phyloP scores from a whole-genome alignment of 2,329 filamentous ascomycete species.

The Colletotrichum magnum region DNA sequence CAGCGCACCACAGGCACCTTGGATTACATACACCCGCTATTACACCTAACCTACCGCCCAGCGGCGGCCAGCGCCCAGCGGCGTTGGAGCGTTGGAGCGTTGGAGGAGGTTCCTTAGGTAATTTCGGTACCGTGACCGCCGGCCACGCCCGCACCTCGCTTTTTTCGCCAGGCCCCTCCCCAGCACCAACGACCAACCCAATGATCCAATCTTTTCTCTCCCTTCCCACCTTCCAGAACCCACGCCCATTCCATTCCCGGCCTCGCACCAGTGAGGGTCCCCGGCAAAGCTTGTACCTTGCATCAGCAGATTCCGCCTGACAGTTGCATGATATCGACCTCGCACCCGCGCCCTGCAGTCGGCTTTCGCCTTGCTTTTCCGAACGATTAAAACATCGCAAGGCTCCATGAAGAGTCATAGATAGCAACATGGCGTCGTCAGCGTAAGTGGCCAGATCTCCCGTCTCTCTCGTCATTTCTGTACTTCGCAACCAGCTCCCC shows the following conservation, averaged over 20 bases:
- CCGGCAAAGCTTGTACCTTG: slow-evolving; percentile 40
- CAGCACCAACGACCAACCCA: not conserved
- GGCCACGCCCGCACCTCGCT: too few relatives aligned
- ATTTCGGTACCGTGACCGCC: too few relatives aligned
- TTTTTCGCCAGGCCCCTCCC: too few relatives aligned
- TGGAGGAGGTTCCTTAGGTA: too few relatives aligned
- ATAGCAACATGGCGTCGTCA: slow-evolving; percentile 46
- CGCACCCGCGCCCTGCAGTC: slow-evolving; percentile 17
- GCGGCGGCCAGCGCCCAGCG: too few relatives aligned
- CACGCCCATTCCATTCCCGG: slow-evolving; percentile 26
- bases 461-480: slow-evolving; percentile 3
- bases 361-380: slow-evolving; percentile 23
- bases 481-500: not conserved
- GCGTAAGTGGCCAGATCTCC: slow-evolving; percentile 44
- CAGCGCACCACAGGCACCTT: not conserved
- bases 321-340: slow-evolving; percentile 36
- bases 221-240: slow-evolving; percentile 10
- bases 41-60: too few relatives aligned
- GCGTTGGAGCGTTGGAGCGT: too few relatives aligned
- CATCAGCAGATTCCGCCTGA: slow-evolving; percentile 41
- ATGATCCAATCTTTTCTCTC: slow-evolving; percentile 30
- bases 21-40: too few relatives aligned
- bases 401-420: slow-evolving; percentile 36
- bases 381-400: slow-evolving; percentile 24
- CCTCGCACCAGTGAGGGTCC: slow-evolving; percentile 34